Base-by-base conservation (phyloP, 352 stramenopile genomes). In the Globisporangium camurandrum region DNA sequence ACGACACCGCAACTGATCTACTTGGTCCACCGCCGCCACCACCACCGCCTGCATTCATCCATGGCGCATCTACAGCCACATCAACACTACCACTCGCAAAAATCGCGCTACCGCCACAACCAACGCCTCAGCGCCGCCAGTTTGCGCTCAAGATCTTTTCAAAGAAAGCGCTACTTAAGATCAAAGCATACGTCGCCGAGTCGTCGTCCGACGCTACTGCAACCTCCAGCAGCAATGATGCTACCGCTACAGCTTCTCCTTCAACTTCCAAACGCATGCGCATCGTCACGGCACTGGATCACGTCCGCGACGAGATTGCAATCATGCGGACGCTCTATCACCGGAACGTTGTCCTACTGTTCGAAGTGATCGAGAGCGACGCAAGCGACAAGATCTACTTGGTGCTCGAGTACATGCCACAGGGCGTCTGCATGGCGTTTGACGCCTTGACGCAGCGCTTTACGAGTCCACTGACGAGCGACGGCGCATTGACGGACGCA, bases 271-370 rank as follows among this genome's bases (percentile, higher is more conserved):
- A 56, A 33, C 62, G 51, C 24, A 90, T 92, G 79, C 76, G 77
- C 16, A 67, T 78, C 1, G 73, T 93, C 42, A 91, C 84, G 42
- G 84, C 81, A 12, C 61, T 95, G 7, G 84, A 95, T 49, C 77
- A 76, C 37, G 71, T 95, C 46, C 68, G 71, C 20, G 67, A 88
- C 48, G 87, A 96, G 62, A 88, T 96, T 28, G 52, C 71, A 20
- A 89, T 96, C 61, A 94, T 96, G 83, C 69, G 82, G 6, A 67
- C 70, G 24, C 67, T 96, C 23, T 96, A 93, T 42, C 87, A 96
- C 64, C 84, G 86, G 42, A 96, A 95, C 51, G 69, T 96, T 41
- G 86, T 94, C 48, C 59, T 95, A 51, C 69, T 96, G 20, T 95
- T 95, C 48, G 87, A 96, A 62, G 87, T 95, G 47, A 88, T 96